Base-by-base conservation (phyloP, 2,329 filamentous ascomycete genomes). In the Xylariaceae sp. region DNA sequence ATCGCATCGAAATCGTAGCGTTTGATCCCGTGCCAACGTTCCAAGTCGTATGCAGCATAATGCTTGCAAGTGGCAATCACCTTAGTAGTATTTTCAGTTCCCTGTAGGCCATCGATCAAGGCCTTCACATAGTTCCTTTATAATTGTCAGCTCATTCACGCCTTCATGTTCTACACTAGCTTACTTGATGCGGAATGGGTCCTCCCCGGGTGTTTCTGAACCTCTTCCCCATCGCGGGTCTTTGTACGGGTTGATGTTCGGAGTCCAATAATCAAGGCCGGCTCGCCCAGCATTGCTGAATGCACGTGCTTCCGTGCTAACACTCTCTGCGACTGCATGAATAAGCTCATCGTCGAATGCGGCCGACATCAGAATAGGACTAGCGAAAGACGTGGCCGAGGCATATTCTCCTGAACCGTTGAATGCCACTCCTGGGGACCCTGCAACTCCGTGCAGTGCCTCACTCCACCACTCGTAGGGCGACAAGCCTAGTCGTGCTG, bases 381-480 rank as follows among this genome's bases (percentile, higher is more conserved):
- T 67, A 3, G 71, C 62, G 45, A 73, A 74, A 4, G 69, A 71
- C 5, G 72, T 74, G 3, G 71, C 71, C 9, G 66, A 61, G 3
- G 65, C 62, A 44, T 66, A 73, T 43, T 71, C 65, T 12, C 63
- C 65, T 2, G 60, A 61, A 8, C 46, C 34, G 3, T 41, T 54
- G 47, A 71, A 71, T 1, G 29, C 54, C 5, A 72, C 69, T 0
- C 84, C 85, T 0, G 80, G 81, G 17, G 78, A 79, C 3, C 63
- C 67, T 3, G 81, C 85, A 0, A 89, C 75, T 1, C 87, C 87
- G 65, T 89, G 87, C 0, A 88, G 78, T 1, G 81, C 85, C 69
- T 86, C 84, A 40, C 78, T 81, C 83, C 84, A 87, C 76, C 84
- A 86, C 63, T 83, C 75, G 62, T 89, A 89, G 0, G 78, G 69